Conservation (phyloP, 768 basidiomycete genomes). For the Termitomyces sp. region DNA sequence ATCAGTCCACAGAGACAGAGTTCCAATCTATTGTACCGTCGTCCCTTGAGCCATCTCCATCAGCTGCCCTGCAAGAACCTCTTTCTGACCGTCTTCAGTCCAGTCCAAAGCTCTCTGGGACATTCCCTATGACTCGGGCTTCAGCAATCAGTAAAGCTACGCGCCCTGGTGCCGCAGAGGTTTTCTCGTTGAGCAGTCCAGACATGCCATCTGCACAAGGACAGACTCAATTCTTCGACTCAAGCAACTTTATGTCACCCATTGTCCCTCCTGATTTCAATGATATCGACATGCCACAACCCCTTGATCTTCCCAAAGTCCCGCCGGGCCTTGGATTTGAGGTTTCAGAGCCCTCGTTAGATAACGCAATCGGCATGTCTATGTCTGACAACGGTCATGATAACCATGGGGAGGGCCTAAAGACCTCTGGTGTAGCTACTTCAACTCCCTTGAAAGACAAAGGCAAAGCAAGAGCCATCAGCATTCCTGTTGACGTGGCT, state of each 20-base stretch:
- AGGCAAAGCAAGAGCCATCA: constrained; percentile 33
- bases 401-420: constrained; percentile 12
- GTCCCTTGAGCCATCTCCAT: constrained; percentile 16
- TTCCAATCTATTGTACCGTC: constrained; percentile 24
- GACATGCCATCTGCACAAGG: constrained; percentile 11
- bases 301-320: constrained; percentile 46
- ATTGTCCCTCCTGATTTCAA: constrained; percentile 38
- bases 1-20: constrained; percentile 44
- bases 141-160: constrained; percentile 28
- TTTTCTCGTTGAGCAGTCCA: constrained; percentile 38
- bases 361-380: constrained; percentile 27
- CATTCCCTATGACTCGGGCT: constrained; percentile 24
- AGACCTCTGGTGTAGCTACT: constrained; percentile 24
- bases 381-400: constrained; percentile 22
- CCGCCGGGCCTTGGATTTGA: constrained; percentile 39
- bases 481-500: constrained; percentile 11
- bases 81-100: constrained; percentile 27
- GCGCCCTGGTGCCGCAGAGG: constrained; percentile 40
- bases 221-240: constrained; percentile 18
- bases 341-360: constrained; percentile 28
- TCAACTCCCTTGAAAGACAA: constrained; percentile 40
- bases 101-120: constrained; percentile 19
- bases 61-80: constrained; percentile 11
- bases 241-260: constrained; percentile 27
- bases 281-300: constrained; percentile 51